These are phyloP conservation scores for Nakaseomyces sp. DNA, from an alignment of 1,139 yeast species.

Conservation along the genomic window DNA sequence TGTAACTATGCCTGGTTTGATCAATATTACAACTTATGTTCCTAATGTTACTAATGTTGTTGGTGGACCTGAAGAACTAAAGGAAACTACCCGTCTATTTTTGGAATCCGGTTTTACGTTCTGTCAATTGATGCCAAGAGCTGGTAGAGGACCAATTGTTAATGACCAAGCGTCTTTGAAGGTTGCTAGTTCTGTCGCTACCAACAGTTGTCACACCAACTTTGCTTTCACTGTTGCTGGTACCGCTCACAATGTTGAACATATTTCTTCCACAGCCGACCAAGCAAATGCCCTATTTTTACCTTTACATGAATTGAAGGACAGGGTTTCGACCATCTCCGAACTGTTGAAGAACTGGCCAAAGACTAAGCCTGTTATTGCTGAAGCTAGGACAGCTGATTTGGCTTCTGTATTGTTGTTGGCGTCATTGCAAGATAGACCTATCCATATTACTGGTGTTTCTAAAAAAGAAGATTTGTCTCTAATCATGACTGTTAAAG, in stretches of 20 bases:
- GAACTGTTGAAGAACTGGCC: conserved; percentile 85
- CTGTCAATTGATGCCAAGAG: conserved; percentile 70
- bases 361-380: conserved; percentile 68
- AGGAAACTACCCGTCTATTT: conserved; percentile 59
- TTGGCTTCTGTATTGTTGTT: conserved; percentile 82
- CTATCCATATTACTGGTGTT: conserved; percentile 85
- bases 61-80: conserved; percentile 44
- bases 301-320: conserved; percentile 67
- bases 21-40: conserved; percentile 72
- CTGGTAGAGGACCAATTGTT: conserved; percentile 53
- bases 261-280: conserved; percentile 53
- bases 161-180: conserved; percentile 57
- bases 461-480: conserved; percentile 74
- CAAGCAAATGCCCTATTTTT: conserved; percentile 73
- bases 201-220: conserved; percentile 65
- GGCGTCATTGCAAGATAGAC: conserved; percentile 79
- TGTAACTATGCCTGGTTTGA: conserved; percentile 75
- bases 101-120: conserved; percentile 85
- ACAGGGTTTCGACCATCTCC: conserved; percentile 66
- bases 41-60: conserved; percentile 51
- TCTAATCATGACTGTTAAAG: conserved; percentile 78
- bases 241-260: conserved; percentile 55
- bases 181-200: conserved; percentile 51
- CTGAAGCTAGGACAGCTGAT: conserved; percentile 88
- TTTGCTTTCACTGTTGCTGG: conserved; percentile 81